Evolutionary conservation across 225 moss, liverwort and hornwort genomes (phyloP).

Genomic region (Polytrichum commune): DNA sequence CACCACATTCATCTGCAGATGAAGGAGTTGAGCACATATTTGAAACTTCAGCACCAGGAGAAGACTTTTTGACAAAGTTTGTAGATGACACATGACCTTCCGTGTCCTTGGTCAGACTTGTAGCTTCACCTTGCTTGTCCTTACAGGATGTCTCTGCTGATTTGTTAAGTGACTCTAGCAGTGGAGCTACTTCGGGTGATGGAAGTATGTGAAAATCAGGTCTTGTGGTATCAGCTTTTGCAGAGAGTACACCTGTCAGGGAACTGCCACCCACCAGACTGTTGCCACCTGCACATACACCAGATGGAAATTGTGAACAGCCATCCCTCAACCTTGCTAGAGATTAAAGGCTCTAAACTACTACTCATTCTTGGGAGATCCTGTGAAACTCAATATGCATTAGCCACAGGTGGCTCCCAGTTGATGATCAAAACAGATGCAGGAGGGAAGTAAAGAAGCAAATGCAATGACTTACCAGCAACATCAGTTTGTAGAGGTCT

Average conservation of each 20-base stretch:
- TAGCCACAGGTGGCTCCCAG: too few species aligned
- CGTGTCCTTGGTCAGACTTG: background rate
- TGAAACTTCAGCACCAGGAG: background rate
- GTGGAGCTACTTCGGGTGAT: background rate
- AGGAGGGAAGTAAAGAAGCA: background rate
- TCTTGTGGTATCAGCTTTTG: conserved; percentile 7
- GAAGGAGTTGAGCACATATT: background rate
- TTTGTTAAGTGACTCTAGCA: conserved; percentile 3
- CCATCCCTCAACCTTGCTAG: too few species aligned
- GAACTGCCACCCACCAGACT: background rate
- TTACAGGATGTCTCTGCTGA: background rate
- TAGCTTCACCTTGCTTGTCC: background rate
- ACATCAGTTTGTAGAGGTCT: conserved; percentile 21
- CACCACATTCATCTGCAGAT: background rate
- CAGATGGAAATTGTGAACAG: background rate
- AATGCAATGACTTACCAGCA: conserved; percentile 1
- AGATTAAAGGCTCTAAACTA: too few species aligned
- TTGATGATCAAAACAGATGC: too few species aligned
- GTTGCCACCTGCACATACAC: background rate
- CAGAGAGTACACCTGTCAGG: conserved; percentile 5
- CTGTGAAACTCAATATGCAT: too few species aligned
- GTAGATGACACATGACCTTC: background rate
- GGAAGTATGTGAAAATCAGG: conserved; percentile 11
- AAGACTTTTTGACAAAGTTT: background rate
- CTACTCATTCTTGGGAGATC: too few species aligned